These are phyloP conservation scores for Lyophyllum decastes DNA, from an alignment of 768 basidiomycete genomes.

Conservation along the genomic window DNA sequence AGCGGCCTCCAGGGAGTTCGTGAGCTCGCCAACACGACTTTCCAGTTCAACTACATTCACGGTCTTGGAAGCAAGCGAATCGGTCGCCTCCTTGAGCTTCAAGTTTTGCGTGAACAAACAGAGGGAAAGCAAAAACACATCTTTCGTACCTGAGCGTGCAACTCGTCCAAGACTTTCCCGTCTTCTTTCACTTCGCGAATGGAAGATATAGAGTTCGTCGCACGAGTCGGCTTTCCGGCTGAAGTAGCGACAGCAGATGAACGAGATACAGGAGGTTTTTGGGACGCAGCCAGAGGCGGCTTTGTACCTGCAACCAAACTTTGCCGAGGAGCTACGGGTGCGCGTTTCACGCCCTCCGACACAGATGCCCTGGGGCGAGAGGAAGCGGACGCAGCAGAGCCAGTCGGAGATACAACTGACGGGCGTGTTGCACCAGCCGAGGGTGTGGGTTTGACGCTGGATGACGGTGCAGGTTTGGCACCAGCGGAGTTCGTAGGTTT, in stretches of 20 bases:
- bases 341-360: slow-evolving; percentile 63
- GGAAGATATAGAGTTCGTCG: slow-evolving; percentile 68
- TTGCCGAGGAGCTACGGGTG: slow-evolving; percentile 41
- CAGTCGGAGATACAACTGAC: slow-evolving; percentile 58
- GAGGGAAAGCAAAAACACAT: background rate
- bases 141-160: slow-evolving; percentile 58
- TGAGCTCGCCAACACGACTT: slow-evolving; percentile 48
- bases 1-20: slow-evolving; percentile 48
- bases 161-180: slow-evolving; percentile 52
- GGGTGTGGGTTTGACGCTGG: slow-evolving; percentile 34
- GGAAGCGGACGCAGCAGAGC: slow-evolving; percentile 47
- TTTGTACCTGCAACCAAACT: slow-evolving; percentile 39
- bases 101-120: background rate
- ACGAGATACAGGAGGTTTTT: slow-evolving; percentile 32
- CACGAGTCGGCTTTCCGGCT: slow-evolving; percentile 43
- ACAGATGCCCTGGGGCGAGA: slow-evolving; percentile 66
- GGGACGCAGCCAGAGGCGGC: slow-evolving; percentile 29
- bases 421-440: slow-evolving; percentile 40
- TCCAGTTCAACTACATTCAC: slow-evolving; percentile 54
- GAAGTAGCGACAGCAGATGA: slow-evolving; percentile 28
- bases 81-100: slow-evolving; percentile 62
- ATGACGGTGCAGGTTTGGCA: slow-evolving; percentile 9
- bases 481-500: slow-evolving; percentile 38
- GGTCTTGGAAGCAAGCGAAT: slow-evolving; percentile 55
- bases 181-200: slow-evolving; percentile 71